Percentiles rank a stretch among this genome's conserved stretches.
phyloP scores from a whole-genome alignment of 148 eudicot genomes.

The Rhododendron mucronatum region DNA sequence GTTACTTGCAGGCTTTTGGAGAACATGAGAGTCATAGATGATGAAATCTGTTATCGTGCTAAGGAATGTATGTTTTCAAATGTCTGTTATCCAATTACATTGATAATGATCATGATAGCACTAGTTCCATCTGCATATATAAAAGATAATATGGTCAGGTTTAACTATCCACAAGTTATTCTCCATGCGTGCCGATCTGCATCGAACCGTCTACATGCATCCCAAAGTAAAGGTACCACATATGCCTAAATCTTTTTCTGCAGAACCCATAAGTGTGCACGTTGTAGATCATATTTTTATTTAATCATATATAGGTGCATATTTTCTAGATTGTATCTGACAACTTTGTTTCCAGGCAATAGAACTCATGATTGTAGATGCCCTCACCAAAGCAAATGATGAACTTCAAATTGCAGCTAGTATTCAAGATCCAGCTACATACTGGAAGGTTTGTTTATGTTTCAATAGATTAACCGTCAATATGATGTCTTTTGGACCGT shows the following conservation, averaged over 20 bases:
- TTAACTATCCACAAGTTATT: conserved; percentile 58
- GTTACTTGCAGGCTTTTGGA: conserved; percentile 50
- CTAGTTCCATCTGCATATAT: not conserved
- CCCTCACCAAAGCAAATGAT: conserved; percentile 49
- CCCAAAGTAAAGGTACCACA: conserved; percentile 60
- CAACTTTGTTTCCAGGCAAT: conserved; percentile 35
- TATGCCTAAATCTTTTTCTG: not conserved
- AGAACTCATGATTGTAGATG: conserved; percentile 70
- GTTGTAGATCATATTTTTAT: not conserved
- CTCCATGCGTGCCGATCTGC: conserved; percentile 53
- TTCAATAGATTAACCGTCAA: not conserved
- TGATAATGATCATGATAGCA: not conserved
- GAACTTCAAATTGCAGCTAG: conserved; percentile 34
- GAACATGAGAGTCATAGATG: conserved; percentile 61
- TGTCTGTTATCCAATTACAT: conserved; percentile 9
- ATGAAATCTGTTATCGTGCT: conserved; percentile 67
- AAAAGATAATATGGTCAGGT: conserved; percentile 32
- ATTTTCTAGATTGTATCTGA: not conserved
- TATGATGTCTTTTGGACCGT: not conserved
- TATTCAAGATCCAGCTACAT: conserved; percentile 50
- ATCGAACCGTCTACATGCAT: conserved; percentile 62
- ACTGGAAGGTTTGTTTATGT: conserved; percentile 53
- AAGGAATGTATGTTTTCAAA: conserved; percentile 50
- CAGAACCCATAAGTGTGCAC: not conserved
- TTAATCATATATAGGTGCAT: not conserved